These are phyloP conservation scores for Monosporozyma unispora DNA, from an alignment of 805 yeast species.

Conservation along the genomic window DNA sequence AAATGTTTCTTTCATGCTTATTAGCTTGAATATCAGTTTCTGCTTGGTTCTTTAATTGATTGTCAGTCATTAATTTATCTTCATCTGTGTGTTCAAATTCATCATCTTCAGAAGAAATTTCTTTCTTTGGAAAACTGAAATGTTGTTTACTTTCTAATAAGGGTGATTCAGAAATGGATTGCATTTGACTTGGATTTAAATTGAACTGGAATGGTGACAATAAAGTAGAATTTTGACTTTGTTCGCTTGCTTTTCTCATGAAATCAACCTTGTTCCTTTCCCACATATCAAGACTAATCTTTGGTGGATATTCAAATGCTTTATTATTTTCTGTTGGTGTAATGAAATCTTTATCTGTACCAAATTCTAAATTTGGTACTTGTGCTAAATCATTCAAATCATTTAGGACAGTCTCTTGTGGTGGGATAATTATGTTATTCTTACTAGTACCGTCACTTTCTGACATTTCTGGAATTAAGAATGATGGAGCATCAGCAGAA, in stretches of 20 bases:
- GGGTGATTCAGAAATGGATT: not conserved
- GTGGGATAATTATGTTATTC: not conserved
- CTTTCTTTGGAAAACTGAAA: slow-evolving; percentile 3
- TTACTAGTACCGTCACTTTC: not conserved
- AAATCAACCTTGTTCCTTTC: slow-evolving; percentile 12
- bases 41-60: not conserved
- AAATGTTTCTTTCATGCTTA: not conserved
- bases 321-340: not conserved
- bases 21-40: not conserved
- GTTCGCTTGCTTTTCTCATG: slow-evolving; percentile 11
- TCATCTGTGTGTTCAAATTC: not conserved
- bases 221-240: slow-evolving; percentile 9
- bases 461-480: slow-evolving; percentile 5
- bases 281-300: slow-evolving; percentile 21
- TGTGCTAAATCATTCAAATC: slow-evolving; percentile 19
- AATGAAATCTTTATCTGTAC: slow-evolving; percentile 5
- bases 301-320: slow-evolving; percentile 11
- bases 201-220: slow-evolving; percentile 10
- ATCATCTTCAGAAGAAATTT: not conserved
- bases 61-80: not conserved
- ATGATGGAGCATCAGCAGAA: slow-evolving; percentile 4
- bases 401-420: not conserved
- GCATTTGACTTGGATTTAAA: not conserved
- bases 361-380: slow-evolving; percentile 9
- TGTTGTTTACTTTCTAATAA: not conserved